Conservation (phyloP, 2,329 filamentous ascomycete species). For the Fusarium hostae region DNA sequence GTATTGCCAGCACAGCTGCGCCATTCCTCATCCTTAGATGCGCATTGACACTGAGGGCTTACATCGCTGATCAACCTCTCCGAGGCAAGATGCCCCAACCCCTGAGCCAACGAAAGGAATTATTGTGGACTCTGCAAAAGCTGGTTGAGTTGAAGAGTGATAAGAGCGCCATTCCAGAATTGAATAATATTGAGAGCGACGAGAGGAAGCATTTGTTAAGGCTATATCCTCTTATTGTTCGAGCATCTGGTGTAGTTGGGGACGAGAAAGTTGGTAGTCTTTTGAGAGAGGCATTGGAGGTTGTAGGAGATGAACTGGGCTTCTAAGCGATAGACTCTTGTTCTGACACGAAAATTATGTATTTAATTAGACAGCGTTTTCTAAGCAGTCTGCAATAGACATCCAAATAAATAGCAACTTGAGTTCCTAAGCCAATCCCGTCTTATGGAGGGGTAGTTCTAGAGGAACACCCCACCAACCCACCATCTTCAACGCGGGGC, state of each 20-base stretch:
- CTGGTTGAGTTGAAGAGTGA: slow-evolving; percentile 77
- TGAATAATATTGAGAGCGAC: slow-evolving; percentile 62
- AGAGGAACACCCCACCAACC: slow-evolving; percentile 25
- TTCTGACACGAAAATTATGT: neutral
- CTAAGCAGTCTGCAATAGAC: neutral
- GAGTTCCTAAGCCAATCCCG: slow-evolving; percentile 8
- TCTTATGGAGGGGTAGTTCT: slow-evolving; percentile 16
- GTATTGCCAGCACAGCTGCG: slow-evolving; percentile 79
- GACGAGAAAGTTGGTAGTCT: slow-evolving; percentile 70
- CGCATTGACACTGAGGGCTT: slow-evolving; percentile 82
- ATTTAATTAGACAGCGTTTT: neutral
- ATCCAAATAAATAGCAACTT: neutral
- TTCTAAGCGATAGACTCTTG: slow-evolving; percentile 20
- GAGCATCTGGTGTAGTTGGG: slow-evolving; percentile 66
- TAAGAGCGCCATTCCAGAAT: slow-evolving; percentile 72
- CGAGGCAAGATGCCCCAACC: slow-evolving; percentile 91
- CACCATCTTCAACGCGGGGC: slow-evolving; percentile 43
- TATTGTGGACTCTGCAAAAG: slow-evolving; percentile 75
- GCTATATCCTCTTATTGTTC: slow-evolving; percentile 81
- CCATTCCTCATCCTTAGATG: slow-evolving; percentile 86
- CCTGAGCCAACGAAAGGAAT: slow-evolving; percentile 79
- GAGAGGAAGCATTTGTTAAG: slow-evolving; percentile 80
- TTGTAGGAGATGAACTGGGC: slow-evolving; percentile 65
- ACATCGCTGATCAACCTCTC: slow-evolving; percentile 90
- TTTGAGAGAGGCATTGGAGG: slow-evolving; percentile 69